A percentile compares a stretch with the other conserved stretches of the same genome.
These are phyloP conservation scores for Fagus crenata DNA, from an alignment of 306 rosid species.

Conservation along the genomic window DNA sequence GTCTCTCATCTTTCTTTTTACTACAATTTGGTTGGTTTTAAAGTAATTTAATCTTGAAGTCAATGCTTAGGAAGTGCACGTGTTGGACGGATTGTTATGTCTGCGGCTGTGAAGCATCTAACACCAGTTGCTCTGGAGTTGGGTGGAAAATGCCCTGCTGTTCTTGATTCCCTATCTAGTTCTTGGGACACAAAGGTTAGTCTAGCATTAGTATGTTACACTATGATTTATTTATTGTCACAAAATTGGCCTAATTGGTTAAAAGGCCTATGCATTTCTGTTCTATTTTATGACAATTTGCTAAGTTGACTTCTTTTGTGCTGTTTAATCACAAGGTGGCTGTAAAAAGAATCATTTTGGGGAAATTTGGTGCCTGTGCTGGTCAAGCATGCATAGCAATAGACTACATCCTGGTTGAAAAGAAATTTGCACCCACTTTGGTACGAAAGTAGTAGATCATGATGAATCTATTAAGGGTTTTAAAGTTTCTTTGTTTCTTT, in stretches of 20 bases:
- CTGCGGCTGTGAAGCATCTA: constrained; percentile 62
- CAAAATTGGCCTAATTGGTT: too few species aligned
- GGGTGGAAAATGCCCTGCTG: constrained; percentile 82
- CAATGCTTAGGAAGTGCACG: constrained; percentile 50
- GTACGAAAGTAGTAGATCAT: constrained; percentile 31
- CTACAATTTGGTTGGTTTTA: not conserved
- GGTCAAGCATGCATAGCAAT: constrained; percentile 83
- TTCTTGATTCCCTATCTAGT: constrained; percentile 59
- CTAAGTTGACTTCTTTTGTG: not conserved
- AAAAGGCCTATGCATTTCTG: too few species aligned
- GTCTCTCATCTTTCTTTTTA: not conserved
- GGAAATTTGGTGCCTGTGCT: constrained; percentile 69
- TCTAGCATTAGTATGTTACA: not conserved
- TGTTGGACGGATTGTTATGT: constrained; percentile 60
- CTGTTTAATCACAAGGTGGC: constrained; percentile 48
- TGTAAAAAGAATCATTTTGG: constrained; percentile 49
- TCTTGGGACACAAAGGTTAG: constrained; percentile 58
- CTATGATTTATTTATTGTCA: not conserved
- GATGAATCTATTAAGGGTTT: not conserved
- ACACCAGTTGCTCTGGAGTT: constrained; percentile 74
- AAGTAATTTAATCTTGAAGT: not conserved
- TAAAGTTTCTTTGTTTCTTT: not conserved
- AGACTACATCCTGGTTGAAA: constrained; percentile 65
- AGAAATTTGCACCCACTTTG: constrained; percentile 44
- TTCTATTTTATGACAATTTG: not conserved